Base-by-base conservation (phyloP, 1,139 yeast species). In the Pichia sp. region DNA sequence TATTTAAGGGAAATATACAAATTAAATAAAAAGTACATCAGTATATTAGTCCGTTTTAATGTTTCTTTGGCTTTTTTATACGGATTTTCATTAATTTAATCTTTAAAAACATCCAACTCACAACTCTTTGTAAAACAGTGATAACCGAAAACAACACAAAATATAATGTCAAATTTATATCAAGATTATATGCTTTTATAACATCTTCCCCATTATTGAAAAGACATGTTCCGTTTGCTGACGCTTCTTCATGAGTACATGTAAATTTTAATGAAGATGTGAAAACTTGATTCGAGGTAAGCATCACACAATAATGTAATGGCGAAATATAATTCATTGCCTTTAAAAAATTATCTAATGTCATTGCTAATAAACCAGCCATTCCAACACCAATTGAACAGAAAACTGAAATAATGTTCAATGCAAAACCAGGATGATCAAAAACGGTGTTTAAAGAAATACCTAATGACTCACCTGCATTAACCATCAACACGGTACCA, bases 301-400 rank as follows among this genome's bases (percentile, higher is more conserved):
- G 67, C 46, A 81, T 80, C 35, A 77, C 80, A 6, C 76, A 82
- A 60, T 82, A 87, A 56, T 82, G 83, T 57, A 83, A 64, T 1
- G 96, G 96, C 45, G 80, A 82, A 12, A 83, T 55, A 65, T 79
- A 87, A 62, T 86, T 87, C 60, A 83, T 65, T 0, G 80, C 95
- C 51, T 70, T 70, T 58, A 87, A 73, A 43, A 87, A 77, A 1
- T 65, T 66, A 7, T 87, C 87, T 82, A 87, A 78, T 31, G 81
- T 71, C 52, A 85, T 65, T 0, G 96, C 82, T 81, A 87, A 74
- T 6, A 90, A 70, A n/a, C 96, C 96, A 4, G 87, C 87, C 94
- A 87, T 84, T 55, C 83, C 78, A 20, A 83, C 75, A 7, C 90
- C 92, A 47, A 86, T 66, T 4, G 85, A 74, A 41, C 84, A 64